Percentiles rank a stretch among this genome's conserved stretches.
These are phyloP conservation scores for Sporothrix protearum DNA, from an alignment of 2,329 filamentous ascomycete genomes.

Conservation along the genomic window DNA sequence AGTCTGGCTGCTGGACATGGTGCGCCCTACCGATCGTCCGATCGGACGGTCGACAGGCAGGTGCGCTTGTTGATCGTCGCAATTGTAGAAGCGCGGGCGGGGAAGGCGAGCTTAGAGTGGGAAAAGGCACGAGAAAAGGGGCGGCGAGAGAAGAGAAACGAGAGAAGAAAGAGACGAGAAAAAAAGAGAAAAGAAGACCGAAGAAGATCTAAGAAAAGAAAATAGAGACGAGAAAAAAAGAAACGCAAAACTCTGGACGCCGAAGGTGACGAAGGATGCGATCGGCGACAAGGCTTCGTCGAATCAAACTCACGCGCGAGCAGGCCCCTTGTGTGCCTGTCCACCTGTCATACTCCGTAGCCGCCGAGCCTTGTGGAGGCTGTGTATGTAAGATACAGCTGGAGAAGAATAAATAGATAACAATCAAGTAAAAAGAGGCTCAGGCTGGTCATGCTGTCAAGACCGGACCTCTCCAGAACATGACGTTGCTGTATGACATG, in stretches of 20 bases:
- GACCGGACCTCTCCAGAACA: neutral
- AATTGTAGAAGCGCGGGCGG: neutral
- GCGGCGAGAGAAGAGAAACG: neutral
- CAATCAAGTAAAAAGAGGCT: too few relatives aligned
- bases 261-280: neutral
- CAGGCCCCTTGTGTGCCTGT: too few relatives aligned
- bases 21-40: neutral
- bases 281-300: slow-evolving; percentile 11
- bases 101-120: neutral
- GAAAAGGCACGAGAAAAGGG: neutral
- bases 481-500: neutral
- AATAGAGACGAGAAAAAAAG: neutral
- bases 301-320: neutral
- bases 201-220: neutral
- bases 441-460: neutral
- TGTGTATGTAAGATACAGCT: slow-evolving; percentile 7
- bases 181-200: neutral
- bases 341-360: too few relatives aligned
- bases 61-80: neutral
- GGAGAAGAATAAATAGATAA: neutral
- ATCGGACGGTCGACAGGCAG: neutral
- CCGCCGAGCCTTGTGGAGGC: neutral
- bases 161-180: neutral
- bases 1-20: slow-evolving; percentile 16
- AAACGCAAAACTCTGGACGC: neutral